Evolutionary conservation across 768 basidiomycete species (phyloP).

Genomic region (Russula vinacea): DNA sequence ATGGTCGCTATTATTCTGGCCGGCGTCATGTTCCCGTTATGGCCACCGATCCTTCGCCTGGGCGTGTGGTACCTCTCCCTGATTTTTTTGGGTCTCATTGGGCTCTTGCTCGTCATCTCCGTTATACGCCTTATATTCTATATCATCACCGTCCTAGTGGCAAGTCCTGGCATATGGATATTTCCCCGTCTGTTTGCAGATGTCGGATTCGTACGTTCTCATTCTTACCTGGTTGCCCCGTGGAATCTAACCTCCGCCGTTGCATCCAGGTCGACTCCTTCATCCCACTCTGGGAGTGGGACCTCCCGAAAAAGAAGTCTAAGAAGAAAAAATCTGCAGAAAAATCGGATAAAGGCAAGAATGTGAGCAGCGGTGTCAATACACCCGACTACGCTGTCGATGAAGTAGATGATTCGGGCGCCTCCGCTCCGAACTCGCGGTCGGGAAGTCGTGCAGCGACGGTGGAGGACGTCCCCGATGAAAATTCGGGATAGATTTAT

Average conservation of each 20-base stretch:
- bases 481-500: conserved; percentile 32
- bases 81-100: conserved; percentile 81
- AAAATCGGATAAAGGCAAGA: conserved; percentile 46
- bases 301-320: conserved; percentile 64
- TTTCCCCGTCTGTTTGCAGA: conserved; percentile 98
- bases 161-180: conserved; percentile 94
- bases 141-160: conserved; percentile 82
- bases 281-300: conserved; percentile 97
- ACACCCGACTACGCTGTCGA: conserved; percentile 43
- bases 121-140: conserved; percentile 92
- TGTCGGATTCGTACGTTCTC: conserved; percentile 86
- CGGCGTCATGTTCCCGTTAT: conserved; percentile 98
- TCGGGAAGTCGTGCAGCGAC: conserved; percentile 36
- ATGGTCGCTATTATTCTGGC: conserved; percentile 95
- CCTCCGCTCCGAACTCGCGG: conserved; percentile 38
- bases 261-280: conserved; percentile 87
- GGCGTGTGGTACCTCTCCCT: conserved; percentile 97
- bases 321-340: conserved; percentile 59
- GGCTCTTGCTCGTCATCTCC: conserved; percentile 85
- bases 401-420: conserved; percentile 39
- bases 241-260: conserved; percentile 2
- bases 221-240: background rate
- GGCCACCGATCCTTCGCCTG: conserved; percentile 89
- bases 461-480: conserved; percentile 38
- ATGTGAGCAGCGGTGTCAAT: conserved; percentile 38